A percentile compares a stretch with the other conserved stretches of the same genome.
Evolutionary conservation across 1,284 basidiomycete genomes (phyloP).

Genomic region (Apiotrichum brassicae): DNA sequence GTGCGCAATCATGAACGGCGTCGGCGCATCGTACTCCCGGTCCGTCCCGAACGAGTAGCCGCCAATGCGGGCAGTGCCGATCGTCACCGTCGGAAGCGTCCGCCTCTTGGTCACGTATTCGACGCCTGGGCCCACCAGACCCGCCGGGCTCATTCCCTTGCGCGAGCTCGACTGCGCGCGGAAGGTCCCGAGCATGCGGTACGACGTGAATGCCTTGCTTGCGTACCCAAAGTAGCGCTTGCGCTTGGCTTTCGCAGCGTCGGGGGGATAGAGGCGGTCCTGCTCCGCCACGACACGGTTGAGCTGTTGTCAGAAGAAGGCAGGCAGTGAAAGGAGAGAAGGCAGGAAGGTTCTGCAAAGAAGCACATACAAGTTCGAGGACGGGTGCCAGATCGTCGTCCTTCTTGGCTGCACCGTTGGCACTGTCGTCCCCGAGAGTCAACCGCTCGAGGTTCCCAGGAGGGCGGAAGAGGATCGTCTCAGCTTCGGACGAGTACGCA

Average conservation of each 20-base stretch:
- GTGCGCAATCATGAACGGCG: constrained; percentile 1
- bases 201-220: background rate
- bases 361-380: background rate
- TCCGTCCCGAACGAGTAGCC: constrained; percentile 1
- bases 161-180: background rate
- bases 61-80: background rate
- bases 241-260: constrained; percentile 1
- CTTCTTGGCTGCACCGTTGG: background rate
- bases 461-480: constrained; percentile 28
- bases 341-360: background rate
- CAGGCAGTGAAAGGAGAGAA: background rate
- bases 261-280: background rate
- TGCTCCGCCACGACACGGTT: background rate
- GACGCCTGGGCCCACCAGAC: background rate
- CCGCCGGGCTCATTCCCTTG: background rate
- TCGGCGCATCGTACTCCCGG: background rate
- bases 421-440: background rate
- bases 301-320: background rate
- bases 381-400: constrained; percentile 1
- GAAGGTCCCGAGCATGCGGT: background rate
- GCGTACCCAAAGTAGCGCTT: background rate
- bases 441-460: constrained; percentile 8
- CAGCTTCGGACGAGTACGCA: constrained; percentile 16
- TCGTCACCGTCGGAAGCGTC: background rate
- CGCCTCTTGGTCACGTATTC: background rate